Base-by-base conservation (phyloP, 768 basidiomycete species). In the Kwoniella sp. region DNA sequence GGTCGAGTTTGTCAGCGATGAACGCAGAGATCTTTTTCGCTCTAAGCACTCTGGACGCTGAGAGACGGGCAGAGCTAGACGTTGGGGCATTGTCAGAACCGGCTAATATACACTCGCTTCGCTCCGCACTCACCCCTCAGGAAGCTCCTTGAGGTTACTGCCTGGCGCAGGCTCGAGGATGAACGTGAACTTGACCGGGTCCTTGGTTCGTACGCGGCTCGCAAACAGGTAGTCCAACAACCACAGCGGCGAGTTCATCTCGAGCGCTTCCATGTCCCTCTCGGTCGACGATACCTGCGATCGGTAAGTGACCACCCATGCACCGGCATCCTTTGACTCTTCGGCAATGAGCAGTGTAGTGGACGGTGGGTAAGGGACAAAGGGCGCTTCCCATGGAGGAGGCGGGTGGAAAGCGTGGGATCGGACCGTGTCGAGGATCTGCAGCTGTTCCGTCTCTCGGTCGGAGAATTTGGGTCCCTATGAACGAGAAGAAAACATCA, bases 161-260 rank as follows among this genome's bases (percentile, higher is more conserved):
- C 25, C 78, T 25, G 78, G 78, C 0, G 80, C 78, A 1, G 92
- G 90, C 56, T 92, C 77, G 31, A 99, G 74, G 17, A 93, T 82
- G 69, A 98, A 99, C 62, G 89, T 88, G 37, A 96, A 70, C 77
- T 98, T 99, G 45, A 80, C 77, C 11, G 82, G 80, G 0, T 65
- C 62, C 39, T 65, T 66, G 39, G 59, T 78, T 65, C 23, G 79
- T 59, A 12, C 80, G 75, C 48, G 83, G 59, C 86, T 85, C 12
- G 83, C 74, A 32, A 96, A 78, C 32, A 96, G 75, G 63, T 86
- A 93, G 71, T 96, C 89, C 44, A 89, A 76, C 41, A 95, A 76
- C 93, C 93, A 98, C 59, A 84, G 66, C 3, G 93, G 93, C 78
- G 89, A 83, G 32, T 76, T 79, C 63, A 83, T 81, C 74, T 95